Evolutionary conservation across 371 early-diverging fungal genomes (phyloP), one percentile per base, ranked within the genome.

Genomic region (Apophysomyces variabilis): DNA sequence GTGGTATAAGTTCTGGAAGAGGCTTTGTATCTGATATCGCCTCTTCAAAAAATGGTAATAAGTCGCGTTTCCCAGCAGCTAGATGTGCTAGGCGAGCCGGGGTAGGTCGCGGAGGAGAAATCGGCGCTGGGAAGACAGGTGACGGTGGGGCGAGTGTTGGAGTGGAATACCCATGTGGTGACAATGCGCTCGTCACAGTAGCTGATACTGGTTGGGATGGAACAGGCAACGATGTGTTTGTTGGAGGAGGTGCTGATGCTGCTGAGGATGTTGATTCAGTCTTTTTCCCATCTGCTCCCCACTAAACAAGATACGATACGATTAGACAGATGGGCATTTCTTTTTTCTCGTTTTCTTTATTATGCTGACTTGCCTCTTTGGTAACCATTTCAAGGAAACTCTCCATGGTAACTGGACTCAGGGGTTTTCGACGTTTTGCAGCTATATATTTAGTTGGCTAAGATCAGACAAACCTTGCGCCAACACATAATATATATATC

Each of bases 41-140:
- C 54, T n/a, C 54, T 50, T 50, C 54, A 50, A 50, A 50, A 21
- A 50, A 50, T 21, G 54, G 54, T 21, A 50, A 50, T 4, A 50
- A 26, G 21, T 50, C 54, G 54, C 54, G 54, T 11, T 50, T 50
- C 9, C 54, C 54, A 16, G 54, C 54, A 8, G 54, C 54, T 21
- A 50, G 21, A 21, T 50, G 54, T 9, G 54, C 54, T 8, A 50
- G 35, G 16, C 54, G 54, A 21, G 54, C 54, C n/a, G 54, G 54
- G 21, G 9, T 50, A 6, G 54, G 54, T 50, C 54, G 54, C 21
- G 54, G 21, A 21, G 54, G 54, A 50, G 54, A 50, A 50, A 50
- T 5, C 0, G n/a, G 54, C 21, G 16, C 21, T 21, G 9, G 18
- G 21, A 26, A 9, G 7, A 18, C 21, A 8, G 54, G 21, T 8